These are phyloP conservation scores for Colletotrichum ledebouriae DNA, from an alignment of 2,329 filamentous ascomycete species.

Conservation along the genomic window DNA sequence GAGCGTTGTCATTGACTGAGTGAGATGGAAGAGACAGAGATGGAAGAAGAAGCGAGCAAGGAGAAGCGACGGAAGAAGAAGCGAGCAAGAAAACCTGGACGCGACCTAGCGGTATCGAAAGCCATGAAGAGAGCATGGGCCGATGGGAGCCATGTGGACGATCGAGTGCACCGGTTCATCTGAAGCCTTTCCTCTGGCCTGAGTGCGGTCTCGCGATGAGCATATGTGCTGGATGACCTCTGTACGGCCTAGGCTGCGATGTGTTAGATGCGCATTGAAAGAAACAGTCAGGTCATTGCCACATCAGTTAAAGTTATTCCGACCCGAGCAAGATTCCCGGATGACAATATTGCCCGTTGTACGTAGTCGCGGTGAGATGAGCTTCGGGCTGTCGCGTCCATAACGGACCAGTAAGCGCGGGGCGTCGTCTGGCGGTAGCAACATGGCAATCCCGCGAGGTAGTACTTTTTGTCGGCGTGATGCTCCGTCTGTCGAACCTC, in stretches of 20 bases:
- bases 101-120: not conserved
- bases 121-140: not conserved
- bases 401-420: too few relatives aligned
- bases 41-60: not conserved
- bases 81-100: not conserved
- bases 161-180: slow-evolving; percentile 7
- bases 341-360: not conserved
- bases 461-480: too few relatives aligned
- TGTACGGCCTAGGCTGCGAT: not conserved
- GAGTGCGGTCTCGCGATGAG: not conserved
- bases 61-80: not conserved
- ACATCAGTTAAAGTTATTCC: not conserved
- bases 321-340: not conserved
- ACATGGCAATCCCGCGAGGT: too few relatives aligned
- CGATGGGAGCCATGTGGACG: not conserved
- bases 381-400: too few relatives aligned
- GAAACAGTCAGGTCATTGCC: not conserved
- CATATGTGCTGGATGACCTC: not conserved
- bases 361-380: not conserved
- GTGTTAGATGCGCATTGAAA: not conserved
- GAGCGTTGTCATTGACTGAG: not conserved
- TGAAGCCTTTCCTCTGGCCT: slow-evolving; percentile 8
- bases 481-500: not conserved
- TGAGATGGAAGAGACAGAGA: not conserved
- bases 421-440: too few relatives aligned